Conservation (phyloP, 352 stramenopile genomes). For the Phytophthora idaei region DNA sequence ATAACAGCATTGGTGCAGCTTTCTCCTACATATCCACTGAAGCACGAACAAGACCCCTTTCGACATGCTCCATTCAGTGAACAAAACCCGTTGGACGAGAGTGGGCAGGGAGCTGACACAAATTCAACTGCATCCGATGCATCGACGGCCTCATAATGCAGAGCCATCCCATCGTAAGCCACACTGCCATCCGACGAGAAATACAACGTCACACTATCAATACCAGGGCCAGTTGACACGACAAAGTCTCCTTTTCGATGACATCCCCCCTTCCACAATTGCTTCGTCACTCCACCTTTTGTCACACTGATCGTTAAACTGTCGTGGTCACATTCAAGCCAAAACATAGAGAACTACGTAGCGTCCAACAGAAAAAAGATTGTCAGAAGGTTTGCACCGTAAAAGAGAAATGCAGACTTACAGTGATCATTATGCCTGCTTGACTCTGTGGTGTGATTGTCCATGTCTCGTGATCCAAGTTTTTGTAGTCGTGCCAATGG, state of each 20-base stretch:
- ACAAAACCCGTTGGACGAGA: conserved; percentile 34
- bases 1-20: conserved; percentile 66
- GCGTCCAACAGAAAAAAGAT: not conserved
- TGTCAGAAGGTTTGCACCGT: not conserved
- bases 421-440: conserved; percentile 40
- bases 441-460: conserved; percentile 37
- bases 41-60: conserved; percentile 49
- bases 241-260: conserved; percentile 47
- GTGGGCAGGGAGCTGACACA: conserved; percentile 44
- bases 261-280: conserved; percentile 62
- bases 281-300: conserved; percentile 5
- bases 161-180: conserved; percentile 42
- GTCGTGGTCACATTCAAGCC: conserved; percentile 68
- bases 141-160: conserved; percentile 48
- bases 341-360: conserved; percentile 49
- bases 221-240: conserved; percentile 30
- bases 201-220: conserved; percentile 42
- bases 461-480: conserved; percentile 45
- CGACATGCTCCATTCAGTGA: conserved; percentile 57
- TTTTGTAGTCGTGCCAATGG: conserved; percentile 45
- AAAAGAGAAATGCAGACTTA: conserved; percentile 21
- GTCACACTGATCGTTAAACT: conserved; percentile 36
- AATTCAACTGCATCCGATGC: conserved; percentile 1
- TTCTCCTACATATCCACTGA: conserved; percentile 65
- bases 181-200: conserved; percentile 56